Conservation (phyloP, 2,329 filamentous ascomycete species). For the Ophiocordyceps camponoti-floridani region DNA sequence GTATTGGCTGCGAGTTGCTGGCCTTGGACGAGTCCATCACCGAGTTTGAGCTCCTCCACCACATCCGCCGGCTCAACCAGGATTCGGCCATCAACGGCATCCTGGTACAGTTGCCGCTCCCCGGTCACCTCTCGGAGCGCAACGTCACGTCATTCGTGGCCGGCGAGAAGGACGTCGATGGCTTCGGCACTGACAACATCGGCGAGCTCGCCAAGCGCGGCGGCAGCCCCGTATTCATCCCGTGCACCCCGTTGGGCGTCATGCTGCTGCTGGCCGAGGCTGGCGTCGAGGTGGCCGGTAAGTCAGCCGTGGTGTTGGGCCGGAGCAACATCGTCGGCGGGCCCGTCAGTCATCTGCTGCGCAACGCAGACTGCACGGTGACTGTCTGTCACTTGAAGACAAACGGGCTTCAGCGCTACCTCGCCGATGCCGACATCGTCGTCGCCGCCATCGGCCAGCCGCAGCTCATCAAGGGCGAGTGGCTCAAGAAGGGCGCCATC, state of each 20-base stretch:
- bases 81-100: conserved; percentile 78
- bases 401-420: conserved; percentile 47
- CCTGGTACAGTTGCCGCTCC: conserved; percentile 82
- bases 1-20: conserved; percentile 73
- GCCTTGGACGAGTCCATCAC: conserved; percentile 68
- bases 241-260: conserved; percentile 92
- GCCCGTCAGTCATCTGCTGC: conserved; percentile 87
- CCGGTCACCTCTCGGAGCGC: conserved; percentile 80
- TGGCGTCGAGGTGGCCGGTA: conserved; percentile 69
- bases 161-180: conserved; percentile 94
- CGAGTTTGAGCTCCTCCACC: conserved; percentile 71
- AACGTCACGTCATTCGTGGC: conserved; percentile 75
- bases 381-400: conserved; percentile 93
- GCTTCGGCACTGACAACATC: conserved; percentile 86
- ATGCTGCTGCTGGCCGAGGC: conserved; percentile 81
- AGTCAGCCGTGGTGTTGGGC: conserved; percentile 86
- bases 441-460: conserved; percentile 83
- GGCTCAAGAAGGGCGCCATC: conserved; percentile 86
- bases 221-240: conserved; percentile 73
- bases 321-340: conserved; percentile 95
- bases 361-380: conserved; percentile 91
- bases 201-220: conserved; percentile 93
- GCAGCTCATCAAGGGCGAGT: conserved; percentile 81
- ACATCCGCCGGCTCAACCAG: conserved; percentile 70
- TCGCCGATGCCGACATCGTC: conserved; percentile 76